These are phyloP conservation scores for Rhizopus arrhizus DNA, from an alignment of 371 early-diverging fungal genomes.

Conservation along the genomic window DNA sequence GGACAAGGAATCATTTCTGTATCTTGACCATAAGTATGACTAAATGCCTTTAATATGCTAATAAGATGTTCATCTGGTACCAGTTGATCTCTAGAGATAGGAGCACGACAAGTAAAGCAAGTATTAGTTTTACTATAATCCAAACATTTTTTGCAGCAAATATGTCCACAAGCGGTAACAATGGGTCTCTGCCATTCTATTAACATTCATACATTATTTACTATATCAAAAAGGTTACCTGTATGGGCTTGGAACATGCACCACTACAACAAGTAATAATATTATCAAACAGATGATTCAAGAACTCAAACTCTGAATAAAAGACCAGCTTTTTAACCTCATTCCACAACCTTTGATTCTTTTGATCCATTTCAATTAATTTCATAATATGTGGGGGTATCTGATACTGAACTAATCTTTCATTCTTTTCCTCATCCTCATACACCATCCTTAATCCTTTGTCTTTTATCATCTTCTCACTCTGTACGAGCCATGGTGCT, in stretches of 20 bases:
- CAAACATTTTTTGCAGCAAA: constrained; percentile 51
- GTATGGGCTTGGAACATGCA: constrained; percentile 32
- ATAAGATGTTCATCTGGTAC: constrained; percentile 38
- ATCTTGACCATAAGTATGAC: constrained; percentile 12
- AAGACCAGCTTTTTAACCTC: constrained; percentile 29
- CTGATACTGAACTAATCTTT: constrained; percentile 22
- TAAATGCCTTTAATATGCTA: constrained; percentile 35
- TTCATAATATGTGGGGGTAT: constrained; percentile 24
- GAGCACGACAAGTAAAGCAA: constrained; percentile 50
- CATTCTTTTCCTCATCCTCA: not conserved
- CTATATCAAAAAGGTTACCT: constrained; percentile 14
- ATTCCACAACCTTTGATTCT: constrained; percentile 47
- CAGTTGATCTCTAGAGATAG: constrained; percentile 11
- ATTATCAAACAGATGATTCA: constrained; percentile 37
- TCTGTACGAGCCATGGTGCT: constrained; percentile 62
- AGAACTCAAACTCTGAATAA: constrained; percentile 45
- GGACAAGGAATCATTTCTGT: not conserved
- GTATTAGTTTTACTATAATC: constrained; percentile 24
- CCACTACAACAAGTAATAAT: constrained; percentile 29
- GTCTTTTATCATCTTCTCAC: constrained; percentile 33
- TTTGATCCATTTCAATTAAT: constrained; percentile 40
- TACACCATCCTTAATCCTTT: constrained; percentile 37
- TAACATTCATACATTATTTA: constrained; percentile 12
- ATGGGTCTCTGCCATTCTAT: constrained; percentile 53
- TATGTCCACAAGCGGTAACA: constrained; percentile 62